These are phyloP conservation scores for Phycomyces blakesleeanus DNA, from an alignment of 192 early-diverging fungal species.

Conservation along the genomic window DNA sequence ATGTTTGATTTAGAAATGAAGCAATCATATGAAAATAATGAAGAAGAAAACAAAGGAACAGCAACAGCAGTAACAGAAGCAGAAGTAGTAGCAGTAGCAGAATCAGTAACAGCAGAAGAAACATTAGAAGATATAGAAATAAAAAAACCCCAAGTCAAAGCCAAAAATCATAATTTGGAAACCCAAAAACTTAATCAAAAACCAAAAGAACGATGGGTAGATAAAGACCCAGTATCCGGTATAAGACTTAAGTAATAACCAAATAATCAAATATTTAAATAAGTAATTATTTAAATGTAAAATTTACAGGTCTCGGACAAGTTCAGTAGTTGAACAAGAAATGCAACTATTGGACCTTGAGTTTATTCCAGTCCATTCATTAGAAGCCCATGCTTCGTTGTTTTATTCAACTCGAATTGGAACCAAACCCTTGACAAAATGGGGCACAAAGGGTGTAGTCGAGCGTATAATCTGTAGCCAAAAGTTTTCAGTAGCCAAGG, in stretches of 20 bases:
- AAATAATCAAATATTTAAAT: too few species aligned
- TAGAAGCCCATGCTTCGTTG: not conserved
- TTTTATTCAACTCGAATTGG: constrained; percentile 19
- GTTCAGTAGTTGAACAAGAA: not conserved
- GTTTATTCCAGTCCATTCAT: constrained; percentile 1
- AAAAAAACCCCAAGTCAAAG: too few species aligned
- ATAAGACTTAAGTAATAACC: not conserved
- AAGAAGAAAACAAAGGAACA: too few species aligned
- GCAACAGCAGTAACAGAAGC: too few species aligned
- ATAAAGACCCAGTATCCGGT: not conserved
- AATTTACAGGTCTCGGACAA: not conserved
- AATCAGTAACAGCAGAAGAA: too few species aligned
- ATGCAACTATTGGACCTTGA: not conserved
- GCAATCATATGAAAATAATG: too few species aligned
- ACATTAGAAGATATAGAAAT: too few species aligned
- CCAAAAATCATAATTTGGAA: too few species aligned
- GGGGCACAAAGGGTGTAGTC: constrained; percentile 17
- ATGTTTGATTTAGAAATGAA: too few species aligned
- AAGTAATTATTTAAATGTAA: not conserved
- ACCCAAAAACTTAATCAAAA: too few species aligned
- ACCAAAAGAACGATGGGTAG: not conserved
- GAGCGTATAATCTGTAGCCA: not conserved
- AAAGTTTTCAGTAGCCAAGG: constrained; percentile 8
- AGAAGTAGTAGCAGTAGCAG: too few species aligned
- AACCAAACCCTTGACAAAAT: constrained; percentile 6